Evolutionary conservation across 306 rosid species (phyloP).

Genomic region (Medicago arabica): DNA sequence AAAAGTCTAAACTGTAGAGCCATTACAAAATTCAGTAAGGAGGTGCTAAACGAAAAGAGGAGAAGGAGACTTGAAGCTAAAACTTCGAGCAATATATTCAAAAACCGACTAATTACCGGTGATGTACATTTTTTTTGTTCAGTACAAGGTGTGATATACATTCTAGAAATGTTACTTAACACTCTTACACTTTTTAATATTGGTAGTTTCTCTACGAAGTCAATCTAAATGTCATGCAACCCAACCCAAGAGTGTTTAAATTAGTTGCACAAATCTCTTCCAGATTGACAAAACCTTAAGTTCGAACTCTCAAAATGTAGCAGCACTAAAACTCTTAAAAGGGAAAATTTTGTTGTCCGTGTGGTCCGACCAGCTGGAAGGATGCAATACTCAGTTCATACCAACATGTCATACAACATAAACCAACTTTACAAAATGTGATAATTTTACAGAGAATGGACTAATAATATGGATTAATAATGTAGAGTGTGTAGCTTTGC

Average conservation of each 20-base stretch:
- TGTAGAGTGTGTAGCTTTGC: no score
- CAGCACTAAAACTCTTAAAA: background rate
- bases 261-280: background rate
- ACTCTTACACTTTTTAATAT: background rate
- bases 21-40: background rate
- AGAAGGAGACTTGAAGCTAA: background rate
- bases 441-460: no score
- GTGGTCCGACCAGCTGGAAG: no score
- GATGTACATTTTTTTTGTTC: background rate
- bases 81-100: constrained; percentile 14
- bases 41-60: background rate
- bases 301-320: background rate
- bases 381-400: no score
- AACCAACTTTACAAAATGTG: no score
- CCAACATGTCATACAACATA: no score
- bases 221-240: background rate
- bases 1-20: background rate
- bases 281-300: background rate
- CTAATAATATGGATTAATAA: no score
- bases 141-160: constrained; percentile 6
- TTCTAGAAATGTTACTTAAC: background rate
- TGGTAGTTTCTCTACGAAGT: background rate
- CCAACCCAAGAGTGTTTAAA: background rate
- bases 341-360: no score
- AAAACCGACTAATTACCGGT: background rate